Evolutionary conservation across 2,329 filamentous ascomycete species (phyloP).

Genomic region (Boeremia lycopersici): DNA sequence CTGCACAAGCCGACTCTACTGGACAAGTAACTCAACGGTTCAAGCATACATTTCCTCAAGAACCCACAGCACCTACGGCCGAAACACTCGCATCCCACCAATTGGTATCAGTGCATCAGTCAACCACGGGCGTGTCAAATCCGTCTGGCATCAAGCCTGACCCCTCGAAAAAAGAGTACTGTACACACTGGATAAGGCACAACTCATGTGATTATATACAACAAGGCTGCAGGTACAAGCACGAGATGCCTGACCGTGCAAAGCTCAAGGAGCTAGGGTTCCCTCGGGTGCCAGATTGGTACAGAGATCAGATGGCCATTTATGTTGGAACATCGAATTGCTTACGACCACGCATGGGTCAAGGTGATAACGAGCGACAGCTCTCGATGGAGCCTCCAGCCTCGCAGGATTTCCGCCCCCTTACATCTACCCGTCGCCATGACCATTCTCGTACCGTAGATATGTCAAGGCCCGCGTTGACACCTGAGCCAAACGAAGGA

Average conservation of each 20-base stretch:
- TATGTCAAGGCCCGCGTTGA: too few species aligned
- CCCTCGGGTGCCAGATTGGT: slow-evolving; percentile 60
- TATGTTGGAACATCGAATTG: slow-evolving; percentile 23
- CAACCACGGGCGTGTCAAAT: background rate
- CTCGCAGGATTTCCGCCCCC: slow-evolving; percentile 6
- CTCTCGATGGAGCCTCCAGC: background rate
- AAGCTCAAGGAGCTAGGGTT: slow-evolving; percentile 75
- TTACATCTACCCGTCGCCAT: background rate
- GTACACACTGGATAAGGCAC: slow-evolving; percentile 87
- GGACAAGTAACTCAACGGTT: too few species aligned
- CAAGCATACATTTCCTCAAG: too few species aligned
- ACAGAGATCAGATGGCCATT: slow-evolving; percentile 54
- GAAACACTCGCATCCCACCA: too few species aligned
- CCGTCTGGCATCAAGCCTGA: slow-evolving; percentile 49
- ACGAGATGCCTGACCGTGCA: slow-evolving; percentile 76
- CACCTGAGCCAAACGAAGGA: background rate
- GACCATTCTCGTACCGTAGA: background rate
- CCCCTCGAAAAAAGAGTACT: slow-evolving; percentile 72
- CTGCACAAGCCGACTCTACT: too few species aligned
- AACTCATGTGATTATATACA: slow-evolving; percentile 76
- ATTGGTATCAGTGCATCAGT: too few species aligned
- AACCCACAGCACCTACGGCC: too few species aligned
- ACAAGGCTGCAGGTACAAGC: slow-evolving; percentile 82
- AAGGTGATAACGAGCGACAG: background rate
- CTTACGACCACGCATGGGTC: slow-evolving; percentile 29